Base-by-base conservation (phyloP, 345 rosid species). In the Noccaea caerulescens region DNA sequence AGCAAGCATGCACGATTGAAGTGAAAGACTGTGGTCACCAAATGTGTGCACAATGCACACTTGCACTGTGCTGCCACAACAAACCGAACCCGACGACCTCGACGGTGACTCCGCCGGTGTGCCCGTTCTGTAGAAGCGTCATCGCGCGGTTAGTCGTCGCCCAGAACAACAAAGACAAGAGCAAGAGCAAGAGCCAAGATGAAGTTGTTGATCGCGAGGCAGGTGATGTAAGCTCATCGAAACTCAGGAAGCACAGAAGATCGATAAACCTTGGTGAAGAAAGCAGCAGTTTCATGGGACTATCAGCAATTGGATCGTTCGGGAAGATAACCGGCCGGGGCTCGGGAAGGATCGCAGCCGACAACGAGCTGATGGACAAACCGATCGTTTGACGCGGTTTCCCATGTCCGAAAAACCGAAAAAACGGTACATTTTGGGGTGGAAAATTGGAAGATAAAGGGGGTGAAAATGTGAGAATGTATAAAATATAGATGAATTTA, bases 11-110 rank as follows among this genome's bases (percentile, higher is more conserved):
- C 65, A 92, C 96, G 3, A 94, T 94, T 34, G 98, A 92, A 85
- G 98, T 94, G 3, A 86, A 88, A 68, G 81, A 77, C 72, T 94
- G 99, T 11, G 92, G 98, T 45, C 99, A 94, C 76, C 99, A 89
- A 77, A 88, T 94, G 98, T 94, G 99, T 70, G 99, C 99, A 41
- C 93, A 86, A 50, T 94, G 99, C 86, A 92, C 93, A 0, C 82
- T 94, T n/a, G 91, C 98, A 50, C 84, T 94, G 8, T 94, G 99
- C 72, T 94, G 99, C 78, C 93, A 94, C 78, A 92, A 89, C 84
- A 94, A 94, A 74, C 99, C 99, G 0, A 89, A 92, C 84, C 99
- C 99, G 12, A 83, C 96, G 18, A 92, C 91, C 0, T 82, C 89
- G 10, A 62, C 66, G 2, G 71, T 78, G 50, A 78, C 68, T 34